Evolutionary conservation across 2,329 filamentous ascomycete species (phyloP), one percentile per base, ranked within the genome.

Genomic region (Metarhizium anisopliae): DNA sequence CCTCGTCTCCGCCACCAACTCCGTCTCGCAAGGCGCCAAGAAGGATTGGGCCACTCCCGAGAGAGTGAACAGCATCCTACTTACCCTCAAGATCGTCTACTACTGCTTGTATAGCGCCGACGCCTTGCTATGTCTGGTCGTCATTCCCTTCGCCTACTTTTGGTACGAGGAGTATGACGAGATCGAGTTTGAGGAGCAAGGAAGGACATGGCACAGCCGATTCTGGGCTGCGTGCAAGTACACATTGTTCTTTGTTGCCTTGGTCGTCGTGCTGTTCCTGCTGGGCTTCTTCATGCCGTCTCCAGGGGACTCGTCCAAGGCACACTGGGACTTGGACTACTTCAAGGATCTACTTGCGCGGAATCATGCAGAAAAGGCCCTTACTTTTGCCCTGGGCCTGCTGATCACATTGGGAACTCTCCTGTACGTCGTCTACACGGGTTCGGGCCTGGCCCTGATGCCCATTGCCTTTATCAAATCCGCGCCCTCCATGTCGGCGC

Each of bases 131-230:
- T 99, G 94, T 67, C 77, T 99, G 50, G 70, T 97, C 18, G 82
- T 96, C 49, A 87, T 97, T 20, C 94, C 94, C 0, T 99, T 99
- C 68, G 87, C 92, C 51, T 99, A 99, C 75, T 99, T 99, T 70
- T 96, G 88, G 84, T 94, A 95, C 66, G 94, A 99, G 70, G 94
- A 97, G 71, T 95, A 95, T 62, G 93, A 96, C 65, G 91, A 96
- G 72, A 86, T 93, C 20, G 91, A 91, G 59, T 81, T 86, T 38
- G 89, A 95, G 64, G 89, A 95, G 64, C 89, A 90, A 36, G 84
- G 82, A 35, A 86, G 92, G 68, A 87, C 87, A 2, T 71, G 87
- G 57, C 79, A 78, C 6, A 81, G 84, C 65, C 82, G 90, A 55
- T 80, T 97, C 58, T 86, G 85, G 81, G 85, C 85, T n/a, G 90